Evolutionary conservation across 176 grass and related monocot species (phyloP).

Genomic region (Juncus inflexus): DNA sequence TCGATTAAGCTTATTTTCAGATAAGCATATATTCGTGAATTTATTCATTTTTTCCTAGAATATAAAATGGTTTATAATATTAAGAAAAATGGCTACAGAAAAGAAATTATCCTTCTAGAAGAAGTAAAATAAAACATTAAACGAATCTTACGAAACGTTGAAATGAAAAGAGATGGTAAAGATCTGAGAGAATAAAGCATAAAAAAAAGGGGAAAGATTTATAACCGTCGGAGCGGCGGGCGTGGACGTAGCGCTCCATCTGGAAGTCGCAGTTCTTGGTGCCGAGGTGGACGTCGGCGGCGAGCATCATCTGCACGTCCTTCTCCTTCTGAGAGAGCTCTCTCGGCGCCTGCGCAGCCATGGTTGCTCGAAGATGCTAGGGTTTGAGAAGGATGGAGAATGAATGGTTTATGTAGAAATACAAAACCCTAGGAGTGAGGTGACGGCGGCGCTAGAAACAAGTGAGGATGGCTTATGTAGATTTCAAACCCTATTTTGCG

Average conservation of each 20-base stretch:
- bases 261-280: constrained; percentile 98
- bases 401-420: neutral
- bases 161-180: neutral
- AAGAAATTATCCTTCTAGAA: too few relatives aligned
- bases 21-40: neutral
- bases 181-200: constrained; percentile 2
- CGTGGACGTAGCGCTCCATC: constrained; percentile 94
- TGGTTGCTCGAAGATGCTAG: constrained; percentile 21
- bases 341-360: constrained; percentile 43
- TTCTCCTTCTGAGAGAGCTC: constrained; percentile 68
- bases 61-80: neutral
- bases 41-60: neutral
- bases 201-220: neutral
- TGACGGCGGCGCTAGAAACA: constrained; percentile 18
- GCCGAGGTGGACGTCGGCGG: constrained; percentile 90
- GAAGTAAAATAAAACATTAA: neutral
- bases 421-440: constrained; percentile 8
- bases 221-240: constrained; percentile 65
- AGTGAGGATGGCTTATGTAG: constrained; percentile 23
- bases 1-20: too few relatives aligned
- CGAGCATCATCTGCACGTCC: constrained; percentile 95
- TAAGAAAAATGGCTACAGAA: too few relatives aligned
- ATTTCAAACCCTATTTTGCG: constrained; percentile 45
- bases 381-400: constrained; percentile 6
- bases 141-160: neutral